Base-by-base conservation (phyloP, 805 yeast genomes). In the Millerozyma acaciae region DNA sequence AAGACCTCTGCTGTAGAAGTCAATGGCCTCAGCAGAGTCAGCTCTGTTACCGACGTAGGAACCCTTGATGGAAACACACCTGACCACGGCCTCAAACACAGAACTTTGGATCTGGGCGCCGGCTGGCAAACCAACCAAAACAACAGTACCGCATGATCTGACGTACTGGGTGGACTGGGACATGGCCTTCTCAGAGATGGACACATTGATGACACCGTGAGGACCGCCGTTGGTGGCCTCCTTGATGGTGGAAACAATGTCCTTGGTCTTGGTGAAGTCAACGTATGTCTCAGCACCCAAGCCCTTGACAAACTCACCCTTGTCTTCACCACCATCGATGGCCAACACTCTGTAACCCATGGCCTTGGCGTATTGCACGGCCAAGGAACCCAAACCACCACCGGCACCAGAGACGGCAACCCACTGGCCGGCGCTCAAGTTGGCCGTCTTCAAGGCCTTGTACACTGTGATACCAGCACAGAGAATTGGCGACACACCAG, bases 401-500 rank as follows among this genome's bases (percentile, higher is more conserved):
- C 80, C 86, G 35, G 87, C 87, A 60, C 89, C 89, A 38, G 84
- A 75, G 47, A 81, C 64, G 47, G 84, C 82, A 39, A 81, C 80
- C 85, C 85, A 80, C 49, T 82, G 73, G 47, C 88, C 88, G 39
- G 87, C 76, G 39, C 47, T 56, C 52, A 80, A 66, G 37, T 74
- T 75, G 35, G 94, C 84, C 27, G 85, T 81, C 73, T 84, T 84
- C 57, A 85, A 69, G 28, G 94, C 95, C 72, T 84, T 85, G 80
- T 85, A 85, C 38, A 84, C 94, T 25, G 95, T 85, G 60, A 85
- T 78, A 63, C 95, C 95, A 22, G 95, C 95, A 68, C 95, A 85
- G 53, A 86, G 74, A 55, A 85, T 78, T 49, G 95, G 95, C 8
- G 95, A 79, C 42, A 78, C 74, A 44, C 67, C 70, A 35, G 90